A percentile compares a stretch with the other conserved stretches of the same genome.
Evolutionary conservation across 2,329 filamentous ascomycete species (phyloP).

Genomic region (Blastomyces emzantsi): DNA sequence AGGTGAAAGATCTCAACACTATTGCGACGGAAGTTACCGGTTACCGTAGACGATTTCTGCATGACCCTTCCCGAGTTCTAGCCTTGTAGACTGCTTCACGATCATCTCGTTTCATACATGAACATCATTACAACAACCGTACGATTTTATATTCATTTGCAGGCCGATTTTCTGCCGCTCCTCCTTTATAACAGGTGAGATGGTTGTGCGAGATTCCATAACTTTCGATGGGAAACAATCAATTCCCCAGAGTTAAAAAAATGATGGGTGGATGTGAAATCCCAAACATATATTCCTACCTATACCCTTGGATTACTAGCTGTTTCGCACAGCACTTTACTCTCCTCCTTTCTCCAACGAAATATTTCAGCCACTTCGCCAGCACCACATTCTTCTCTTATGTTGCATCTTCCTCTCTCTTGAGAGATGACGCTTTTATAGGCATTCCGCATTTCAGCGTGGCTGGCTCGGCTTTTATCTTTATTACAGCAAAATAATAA

Average conservation of each 20-base stretch:
- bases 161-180: not conserved
- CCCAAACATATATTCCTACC: not conserved
- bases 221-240: not conserved
- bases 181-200: constrained; percentile 4
- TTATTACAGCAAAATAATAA: not conserved
- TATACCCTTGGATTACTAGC: constrained; percentile 5
- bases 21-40: constrained; percentile 42
- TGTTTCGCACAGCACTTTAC: not conserved
- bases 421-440: not conserved
- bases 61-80: constrained; percentile 39
- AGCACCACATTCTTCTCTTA: not conserved
- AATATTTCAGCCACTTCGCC: not conserved
- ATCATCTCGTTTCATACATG: not conserved
- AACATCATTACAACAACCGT: not conserved
- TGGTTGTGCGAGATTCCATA: constrained; percentile 2
- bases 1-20: constrained; percentile 43
- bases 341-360: not conserved
- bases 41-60: constrained; percentile 43
- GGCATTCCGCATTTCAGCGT: not conserved
- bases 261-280: not conserved
- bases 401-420: not conserved
- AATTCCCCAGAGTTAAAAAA: not conserved
- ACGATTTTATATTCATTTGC: not conserved
- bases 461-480: not conserved
- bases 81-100: constrained; percentile 29